Evolutionary conservation across 2,329 filamentous ascomycete genomes (phyloP), one percentile per base, ranked within the genome.

Genomic region (Penicillium sp.): DNA sequence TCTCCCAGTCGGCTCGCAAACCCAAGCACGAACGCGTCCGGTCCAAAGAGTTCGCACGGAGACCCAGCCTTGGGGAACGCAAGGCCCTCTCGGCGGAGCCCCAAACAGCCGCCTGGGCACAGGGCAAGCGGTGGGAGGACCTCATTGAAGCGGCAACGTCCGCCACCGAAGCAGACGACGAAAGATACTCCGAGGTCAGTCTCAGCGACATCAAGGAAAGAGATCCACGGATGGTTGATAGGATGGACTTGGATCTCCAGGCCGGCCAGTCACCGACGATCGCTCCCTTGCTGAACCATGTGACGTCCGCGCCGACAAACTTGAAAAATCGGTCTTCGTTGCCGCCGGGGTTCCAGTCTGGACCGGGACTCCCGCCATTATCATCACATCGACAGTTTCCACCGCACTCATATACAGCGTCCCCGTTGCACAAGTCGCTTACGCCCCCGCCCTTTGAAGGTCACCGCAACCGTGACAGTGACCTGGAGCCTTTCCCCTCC

Each of bases 41-140:
- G 60, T 94, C 89, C 26, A 85, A 84, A 51, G 85, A 88, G 45
- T 82, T 84, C 42, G 81, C 83, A 46, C 85, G 86, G 73, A 80
- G 86, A 53, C 76, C 88, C 55, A 85, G 85, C 62, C 80, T 84
- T 49, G 83, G 85, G 59, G 83, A 88, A 60, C 81, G 88, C 53
- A 95, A 95, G 71, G 88, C 89, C 47, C 80, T 87, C 57, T 95
- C 89, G 12, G 88, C 88, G 37, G 91, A 96, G 69, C 90, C 90
- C 25, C 81, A 85, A 48, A 83, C 81, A 18, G 85, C 86, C 50
- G 86, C 79, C 13, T 81, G 78, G 60, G 74, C 79, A 42, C 82
- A 87, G 70, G 90, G 88, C 56, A 95, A 93, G 73, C 80, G 91
- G 61, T 97, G 91, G 93, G 89, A 95, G 69, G 91, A 97, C 68